Base-by-base conservation (phyloP, 257 asterid genomes). In the Mitragyna speciosa region DNA sequence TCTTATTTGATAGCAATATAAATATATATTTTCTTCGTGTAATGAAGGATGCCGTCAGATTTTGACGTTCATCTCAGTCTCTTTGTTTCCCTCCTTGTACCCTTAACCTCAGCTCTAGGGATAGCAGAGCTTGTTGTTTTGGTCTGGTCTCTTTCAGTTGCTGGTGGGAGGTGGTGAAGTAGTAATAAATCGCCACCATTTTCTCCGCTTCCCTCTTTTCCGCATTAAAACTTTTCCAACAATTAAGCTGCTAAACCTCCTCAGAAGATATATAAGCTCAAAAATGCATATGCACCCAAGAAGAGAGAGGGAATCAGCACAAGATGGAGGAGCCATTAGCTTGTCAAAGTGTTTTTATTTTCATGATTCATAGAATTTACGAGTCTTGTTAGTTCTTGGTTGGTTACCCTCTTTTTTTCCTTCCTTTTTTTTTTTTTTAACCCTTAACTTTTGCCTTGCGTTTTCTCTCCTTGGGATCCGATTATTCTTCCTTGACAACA, bases 61-160 rank as follows among this genome's bases (percentile, higher is more conserved):
- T 71, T 81, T 81, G 85, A 81, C 88, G 71, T 78, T 78, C 65
- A 71, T 49, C 30, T 49, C 15, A 36, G 75, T 67, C 76, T 26
- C 70, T 58, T 59, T 67, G 58, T 30, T 64, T 10, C 61, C 22
- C 73, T 39, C 70, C 74, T 54, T 74, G 36, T 20, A 51, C 41
- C 68, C 68, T 14, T n/a, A 63, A 31, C 68, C 6, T 61, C 31
- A 61, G 67, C n/a, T n/a, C 17, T 10, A 61, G 67, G 69, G 19
- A 26, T 33, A 75, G 52, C 28, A 70, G 70, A 75, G 66, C 66
- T 33, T 41, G 28, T 30, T 51, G 58, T 76, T 83, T 70, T 48
- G 48, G 90, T 90, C 90, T 84, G 48, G 90, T 90, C 90, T 84
- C 87, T 72, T 70, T 89, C 92, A 88, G 84, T 82, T 82, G 89